These are phyloP conservation scores for Knoxdaviesia capensis DNA, from an alignment of 2,329 filamentous ascomycete species.

Conservation along the genomic window DNA sequence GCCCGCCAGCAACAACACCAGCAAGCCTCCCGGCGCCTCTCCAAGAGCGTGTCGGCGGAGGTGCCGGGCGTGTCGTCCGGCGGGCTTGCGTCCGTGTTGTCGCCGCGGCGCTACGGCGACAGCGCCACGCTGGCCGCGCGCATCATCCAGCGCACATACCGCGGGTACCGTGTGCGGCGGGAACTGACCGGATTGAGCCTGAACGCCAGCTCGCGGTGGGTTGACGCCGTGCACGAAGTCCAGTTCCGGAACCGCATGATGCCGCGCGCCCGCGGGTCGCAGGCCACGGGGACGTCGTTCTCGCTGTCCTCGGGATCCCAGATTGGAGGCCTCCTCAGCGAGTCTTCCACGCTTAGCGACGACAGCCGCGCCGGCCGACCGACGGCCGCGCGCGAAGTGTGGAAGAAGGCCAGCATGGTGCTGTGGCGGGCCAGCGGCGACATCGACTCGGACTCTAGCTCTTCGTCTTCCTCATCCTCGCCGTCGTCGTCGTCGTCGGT, in stretches of 20 bases:
- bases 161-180: constrained; percentile 54
- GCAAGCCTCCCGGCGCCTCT: neutral
- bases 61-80: neutral
- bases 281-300: constrained; percentile 7
- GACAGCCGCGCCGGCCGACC: constrained; percentile 7
- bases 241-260: constrained; percentile 30
- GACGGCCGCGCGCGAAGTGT: constrained; percentile 40
- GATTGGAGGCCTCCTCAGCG: neutral
- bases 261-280: constrained; percentile 15
- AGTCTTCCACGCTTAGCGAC: constrained; percentile 4
- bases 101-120: neutral
- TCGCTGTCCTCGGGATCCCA: constrained; percentile 3
- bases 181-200: constrained; percentile 50
- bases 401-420: constrained; percentile 54
- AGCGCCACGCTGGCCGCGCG: constrained; percentile 25
- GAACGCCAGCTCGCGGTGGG: constrained; percentile 51
- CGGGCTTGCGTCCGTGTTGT: neutral
- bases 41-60: neutral
- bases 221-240: constrained; percentile 40
- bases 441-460: constrained; percentile 19
- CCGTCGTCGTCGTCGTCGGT: constrained; percentile 7
- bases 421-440: constrained; percentile 54
- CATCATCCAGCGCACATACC: constrained; percentile 51
- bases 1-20: constrained; percentile 6
- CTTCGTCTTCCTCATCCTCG: constrained; percentile 8